A percentile compares a stretch with the other conserved stretches of the same genome.
These are phyloP conservation scores for Diaporthe eres DNA, from an alignment of 2,329 filamentous ascomycete species.

Conservation along the genomic window DNA sequence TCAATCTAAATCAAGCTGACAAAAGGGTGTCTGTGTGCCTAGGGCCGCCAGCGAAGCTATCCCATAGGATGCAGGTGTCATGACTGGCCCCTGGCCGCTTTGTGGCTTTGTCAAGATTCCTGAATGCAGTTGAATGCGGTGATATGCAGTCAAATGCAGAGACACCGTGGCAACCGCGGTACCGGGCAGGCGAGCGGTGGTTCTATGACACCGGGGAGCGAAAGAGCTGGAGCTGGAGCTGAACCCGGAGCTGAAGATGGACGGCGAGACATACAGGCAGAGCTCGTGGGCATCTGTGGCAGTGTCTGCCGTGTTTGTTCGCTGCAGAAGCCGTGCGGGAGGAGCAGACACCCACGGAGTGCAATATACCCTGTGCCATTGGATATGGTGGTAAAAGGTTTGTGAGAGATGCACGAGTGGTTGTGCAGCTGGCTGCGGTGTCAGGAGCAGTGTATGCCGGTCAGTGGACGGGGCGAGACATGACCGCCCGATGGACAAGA, in stretches of 20 bases:
- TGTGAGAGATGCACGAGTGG: slow-evolving; percentile 5
- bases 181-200: background rate
- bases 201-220: too few species aligned
- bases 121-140: slow-evolving; percentile 26
- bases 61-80: slow-evolving; percentile 28
- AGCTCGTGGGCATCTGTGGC: slow-evolving; percentile 28
- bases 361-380: slow-evolving; percentile 18
- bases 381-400: background rate
- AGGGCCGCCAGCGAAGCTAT: slow-evolving; percentile 5
- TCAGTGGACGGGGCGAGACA: background rate
- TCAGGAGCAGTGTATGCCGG: background rate
- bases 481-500: background rate
- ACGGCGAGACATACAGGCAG: slow-evolving; percentile 13
- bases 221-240: background rate
- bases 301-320: slow-evolving; percentile 38
- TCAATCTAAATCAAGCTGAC: slow-evolving; percentile 33
- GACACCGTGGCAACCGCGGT: slow-evolving; percentile 24
- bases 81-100: slow-evolving; percentile 21
- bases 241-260: background rate
- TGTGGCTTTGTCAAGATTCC: slow-evolving; percentile 10
- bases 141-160: slow-evolving; percentile 19
- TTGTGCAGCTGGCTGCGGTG: slow-evolving; percentile 24
- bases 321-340: slow-evolving; percentile 36
- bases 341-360: slow-evolving; percentile 28
- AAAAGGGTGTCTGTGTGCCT: slow-evolving; percentile 32